Evolutionary conservation across 2,329 filamentous ascomycete species (phyloP), one percentile per base, ranked within the genome.

Genomic region (Xylariaceae sp.): DNA sequence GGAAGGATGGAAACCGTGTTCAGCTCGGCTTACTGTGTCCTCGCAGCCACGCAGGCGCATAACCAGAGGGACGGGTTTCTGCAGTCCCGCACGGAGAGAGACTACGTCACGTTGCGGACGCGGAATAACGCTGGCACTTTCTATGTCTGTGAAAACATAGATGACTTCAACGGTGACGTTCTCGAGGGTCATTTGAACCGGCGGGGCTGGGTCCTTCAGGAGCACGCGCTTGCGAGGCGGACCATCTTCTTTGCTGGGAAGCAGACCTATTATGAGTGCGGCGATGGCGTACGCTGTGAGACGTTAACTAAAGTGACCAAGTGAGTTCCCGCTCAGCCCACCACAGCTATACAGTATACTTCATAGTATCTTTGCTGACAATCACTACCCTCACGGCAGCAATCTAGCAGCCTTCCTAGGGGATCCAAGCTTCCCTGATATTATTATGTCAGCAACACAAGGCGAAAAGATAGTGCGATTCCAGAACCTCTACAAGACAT

Each of bases 121-220:
- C 50, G 36, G 5, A 14, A 7, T 4, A 33, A n/a, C 31, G 47
- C 6, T 1, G n/a, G 33, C 5, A 11, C 56, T 1, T 43, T 63
- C 6, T 65, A 62, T 40, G 42, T 65, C 11, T 65, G 63, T 27
- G 18, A 53, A 18, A 14, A 47, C 15, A 58, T 67, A 1, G 68
- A 69, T 42, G 55, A 70, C 51, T 71, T 71, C 50, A 41, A 53
- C 5, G 11, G 22, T 15, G 48, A 72, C 10, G 67, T 71, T 0
- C 55, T 62, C 1, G 31, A 62, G 0, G 53, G 61, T 1, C 27
- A 49, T 1, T 53, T 73, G 3, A 68, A 62, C 44, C 53, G 45
- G 2, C 57, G 70, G 2, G 69, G 64, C 1, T 72, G 70, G 70
- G 69, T 71, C 1, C 41, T 71, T 4, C 69, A 72, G 52, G 70